Conservation (phyloP, 2,329 filamentous ascomycete genomes). For the Pleurostoma richardsiae region DNA sequence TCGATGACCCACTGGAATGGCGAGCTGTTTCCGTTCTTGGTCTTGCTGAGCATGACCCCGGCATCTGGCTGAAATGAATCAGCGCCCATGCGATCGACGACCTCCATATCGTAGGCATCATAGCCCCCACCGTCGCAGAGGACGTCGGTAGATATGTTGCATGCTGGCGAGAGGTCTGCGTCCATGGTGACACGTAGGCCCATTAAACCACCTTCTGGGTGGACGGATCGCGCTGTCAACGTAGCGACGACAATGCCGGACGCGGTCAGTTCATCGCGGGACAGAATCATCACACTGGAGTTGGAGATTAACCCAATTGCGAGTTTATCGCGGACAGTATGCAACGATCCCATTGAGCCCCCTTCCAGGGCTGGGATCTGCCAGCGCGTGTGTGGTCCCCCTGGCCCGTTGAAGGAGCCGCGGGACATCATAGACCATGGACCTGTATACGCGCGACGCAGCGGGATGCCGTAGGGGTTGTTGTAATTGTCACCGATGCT, state of each 20-base stretch:
- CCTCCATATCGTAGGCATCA: conserved; percentile 47
- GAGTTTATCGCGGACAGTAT: conserved; percentile 48
- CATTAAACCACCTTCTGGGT: conserved; percentile 23
- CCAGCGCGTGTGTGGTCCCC: conserved; percentile 47
- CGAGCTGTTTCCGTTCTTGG: conserved; percentile 34
- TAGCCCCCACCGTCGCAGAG: conserved; percentile 47
- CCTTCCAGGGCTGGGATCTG: conserved; percentile 44
- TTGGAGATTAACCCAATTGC: conserved; percentile 41
- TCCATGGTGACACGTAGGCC: conserved; percentile 44
- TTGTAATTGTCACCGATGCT: conserved; percentile 52
- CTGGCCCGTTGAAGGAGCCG: conserved; percentile 47
- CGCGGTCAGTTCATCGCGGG: conserved; percentile 31
- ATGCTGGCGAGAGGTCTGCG: conserved; percentile 36
- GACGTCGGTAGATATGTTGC: conserved; percentile 32
- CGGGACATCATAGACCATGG: conserved; percentile 48
- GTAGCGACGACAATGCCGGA: conserved; percentile 39
- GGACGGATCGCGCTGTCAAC: conserved; percentile 41
- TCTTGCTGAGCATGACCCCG: conserved; percentile 50
- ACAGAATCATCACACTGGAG: conserved; percentile 37
- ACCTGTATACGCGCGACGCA: conserved; percentile 42
- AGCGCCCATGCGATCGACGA: conserved; percentile 48
- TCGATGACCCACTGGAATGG: conserved; percentile 52
- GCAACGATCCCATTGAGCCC: conserved; percentile 42
- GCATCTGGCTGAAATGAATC: conserved; percentile 47
- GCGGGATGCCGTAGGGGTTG: conserved; percentile 41